Base-by-base conservation (phyloP, 805 yeast genomes). In the Wickerhamomyces strasburgensis region DNA sequence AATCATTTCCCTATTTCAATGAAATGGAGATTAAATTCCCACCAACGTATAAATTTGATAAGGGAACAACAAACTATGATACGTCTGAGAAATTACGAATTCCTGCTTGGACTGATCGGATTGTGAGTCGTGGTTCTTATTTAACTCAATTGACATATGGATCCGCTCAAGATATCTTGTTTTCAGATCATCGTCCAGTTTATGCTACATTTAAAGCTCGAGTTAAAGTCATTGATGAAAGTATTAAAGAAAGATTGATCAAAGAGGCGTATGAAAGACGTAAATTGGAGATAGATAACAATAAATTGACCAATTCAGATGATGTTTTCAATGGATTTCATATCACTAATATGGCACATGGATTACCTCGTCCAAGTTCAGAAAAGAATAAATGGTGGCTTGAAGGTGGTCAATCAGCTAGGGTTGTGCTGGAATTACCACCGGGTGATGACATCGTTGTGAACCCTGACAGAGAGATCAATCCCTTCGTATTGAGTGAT, bases 91-190 rank as follows among this genome's bases (percentile, higher is more conserved):
- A 93, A 60, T 80, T 79, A 59, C 74, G 99, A 44, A 79, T 85
- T 10, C 99, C 98, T 1, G 94, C 98, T 0, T 93, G 98, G 98
- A 89, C 98, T 3, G 99, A 93, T 62, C 65, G 98, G 39, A 79
- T 90, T 23, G 60, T 89, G 33, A 80, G 78, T 51, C 65, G 83
- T 18, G 79, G 84, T 13, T 62, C 64, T n/a, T 66, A 72, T 9
- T 57, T 89, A 39, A 67, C 63, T 31, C 90, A 84, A 43, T 44
- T 70, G 1, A 60, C 64, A 6, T 93, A 90, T 56, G 70, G 75
- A 11, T 67, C 81, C 34, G 75, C 70, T 8, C 73, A 68, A 15
- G 66, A 70, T 17, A 67, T 85, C 15, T 57, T 66, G 14, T 82
- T 84, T 49, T 85, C 96, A 1, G 98, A 90, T 54, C 98, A 90